Evolutionary conservation across 345 rosid genomes (phyloP), one percentile per base, ranked within the genome.

Genomic region (Brassica nigra): DNA sequence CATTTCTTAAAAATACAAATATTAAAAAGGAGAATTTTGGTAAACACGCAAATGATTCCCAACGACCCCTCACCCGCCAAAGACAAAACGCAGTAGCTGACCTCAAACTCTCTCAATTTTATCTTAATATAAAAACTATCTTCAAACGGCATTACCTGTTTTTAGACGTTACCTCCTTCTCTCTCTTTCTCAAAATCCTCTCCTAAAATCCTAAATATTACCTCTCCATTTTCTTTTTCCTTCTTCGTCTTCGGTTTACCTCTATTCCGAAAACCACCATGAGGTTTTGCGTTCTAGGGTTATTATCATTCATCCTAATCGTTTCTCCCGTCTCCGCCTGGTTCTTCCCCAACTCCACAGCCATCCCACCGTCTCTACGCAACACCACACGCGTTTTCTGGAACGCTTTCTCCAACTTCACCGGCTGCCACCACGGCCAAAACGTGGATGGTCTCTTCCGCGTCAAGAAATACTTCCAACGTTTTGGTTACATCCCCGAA

Each of bases 161-260:
- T 79, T 52, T 81, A 68, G 71, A 72, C 63, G 66, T 69, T 0
- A 59, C 80, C 12, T 5, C 81, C 34, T 83, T 64, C 57, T 83
- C 58, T 72, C 80, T n/a, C 77, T 42, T 31, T 83, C 80, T 62
- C 85, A 78, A 29, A 64, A 42, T 58, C 80, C 77, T 81, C 76
- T 82, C 73, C 87, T 85, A 68, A 87, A 89, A 68, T 74, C 83
- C 70, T 75, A 75, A 74, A 54, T 80, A 68, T 74, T 68, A 36
- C 59, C 34, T 69, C 76, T 83, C 65, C 30, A 12, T 37, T 64
- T 71, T 18, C 1, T 5, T 18, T 57, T 18, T 57, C 62, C 10
- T 3, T 9, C 49, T 34, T 39, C 29, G 30, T 74, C 70, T 69
- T 75, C 66, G 74, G 77, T 54, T 31, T 37, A 64, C 71, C 79